These are phyloP conservation scores for Avena sativa DNA, from an alignment of 176 grass and related monocot species.

Conservation along the genomic window DNA sequence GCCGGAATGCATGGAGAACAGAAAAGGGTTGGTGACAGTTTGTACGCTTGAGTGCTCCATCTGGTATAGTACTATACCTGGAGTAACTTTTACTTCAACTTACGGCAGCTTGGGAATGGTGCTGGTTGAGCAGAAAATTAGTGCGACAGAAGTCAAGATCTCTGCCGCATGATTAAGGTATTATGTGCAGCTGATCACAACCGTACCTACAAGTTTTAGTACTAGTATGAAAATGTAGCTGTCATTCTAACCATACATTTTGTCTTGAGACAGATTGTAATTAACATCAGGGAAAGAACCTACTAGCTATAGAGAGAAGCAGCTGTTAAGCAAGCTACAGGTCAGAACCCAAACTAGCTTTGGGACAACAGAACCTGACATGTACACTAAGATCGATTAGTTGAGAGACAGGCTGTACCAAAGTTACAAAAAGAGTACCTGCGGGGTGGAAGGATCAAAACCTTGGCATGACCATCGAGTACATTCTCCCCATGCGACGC, in stretches of 20 bases:
- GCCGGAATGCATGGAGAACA: background rate
- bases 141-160: constrained; percentile 4
- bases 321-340: background rate
- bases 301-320: background rate
- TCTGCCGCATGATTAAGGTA: constrained; percentile 9
- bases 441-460: constrained; percentile 28
- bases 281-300: background rate
- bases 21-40: constrained; percentile 1
- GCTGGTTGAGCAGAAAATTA: constrained; percentile 20
- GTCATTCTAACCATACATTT: background rate
- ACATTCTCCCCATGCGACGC: constrained; percentile 41
- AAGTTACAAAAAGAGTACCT: constrained; percentile 40
- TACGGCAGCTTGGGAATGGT: constrained; percentile 35
- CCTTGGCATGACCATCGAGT: constrained; percentile 34
- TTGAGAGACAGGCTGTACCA: constrained; percentile 9
- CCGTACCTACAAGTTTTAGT: background rate
- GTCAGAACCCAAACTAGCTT: background rate
- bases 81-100: constrained; percentile 47
- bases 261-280: background rate
- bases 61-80: background rate
- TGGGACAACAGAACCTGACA: background rate
- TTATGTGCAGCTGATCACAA: constrained; percentile 16
- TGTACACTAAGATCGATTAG: background rate
- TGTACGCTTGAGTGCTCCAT: constrained; percentile 17
- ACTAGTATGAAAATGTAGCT: background rate